Percentiles rank a stretch among this genome's conserved stretches.
Conservation (phyloP, 805 yeast genomes). For the Candida broadrunensis region DNA sequence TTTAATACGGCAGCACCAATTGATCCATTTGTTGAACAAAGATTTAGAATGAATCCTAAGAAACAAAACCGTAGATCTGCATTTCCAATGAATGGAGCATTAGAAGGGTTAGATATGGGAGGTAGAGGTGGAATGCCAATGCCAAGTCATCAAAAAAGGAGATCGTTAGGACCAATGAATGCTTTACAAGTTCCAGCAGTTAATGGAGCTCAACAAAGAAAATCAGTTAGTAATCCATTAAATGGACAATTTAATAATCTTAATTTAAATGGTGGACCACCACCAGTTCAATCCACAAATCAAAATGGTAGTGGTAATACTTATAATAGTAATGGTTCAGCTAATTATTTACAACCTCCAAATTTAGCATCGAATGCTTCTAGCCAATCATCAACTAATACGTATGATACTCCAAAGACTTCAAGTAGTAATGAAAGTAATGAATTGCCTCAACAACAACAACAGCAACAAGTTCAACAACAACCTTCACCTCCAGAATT, state of each 20-base stretch:
- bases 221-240: conserved; percentile 8
- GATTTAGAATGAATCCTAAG: conserved; percentile 24
- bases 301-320: background rate
- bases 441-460: conserved; percentile 6
- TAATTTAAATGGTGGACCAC: conserved; percentile 2
- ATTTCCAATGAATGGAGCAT: conserved; percentile 18
- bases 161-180: conserved; percentile 5
- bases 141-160: conserved; percentile 6
- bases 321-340: conserved; percentile 1
- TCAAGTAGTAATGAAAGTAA: conserved; percentile 13
- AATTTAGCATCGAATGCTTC: conserved; percentile 13
- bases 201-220: conserved; percentile 1
- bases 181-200: background rate
- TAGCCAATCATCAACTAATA: conserved; percentile 17
- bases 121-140: conserved; percentile 47
- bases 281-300: conserved; percentile 6
- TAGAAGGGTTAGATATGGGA: conserved; percentile 37
- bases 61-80: conserved; percentile 33
- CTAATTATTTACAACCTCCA: conserved; percentile 10
- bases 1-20: conserved; percentile 13
- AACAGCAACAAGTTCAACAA: conserved; percentile 6
- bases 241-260: conserved; percentile 7
- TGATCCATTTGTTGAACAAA: conserved; percentile 21
- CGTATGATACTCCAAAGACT: conserved; percentile 22
- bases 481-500: background rate